Evolutionary conservation across 1,284 basidiomycete genomes (phyloP), one percentile per base, ranked within the genome.

Genomic region (Hemileia vastatrix): DNA sequence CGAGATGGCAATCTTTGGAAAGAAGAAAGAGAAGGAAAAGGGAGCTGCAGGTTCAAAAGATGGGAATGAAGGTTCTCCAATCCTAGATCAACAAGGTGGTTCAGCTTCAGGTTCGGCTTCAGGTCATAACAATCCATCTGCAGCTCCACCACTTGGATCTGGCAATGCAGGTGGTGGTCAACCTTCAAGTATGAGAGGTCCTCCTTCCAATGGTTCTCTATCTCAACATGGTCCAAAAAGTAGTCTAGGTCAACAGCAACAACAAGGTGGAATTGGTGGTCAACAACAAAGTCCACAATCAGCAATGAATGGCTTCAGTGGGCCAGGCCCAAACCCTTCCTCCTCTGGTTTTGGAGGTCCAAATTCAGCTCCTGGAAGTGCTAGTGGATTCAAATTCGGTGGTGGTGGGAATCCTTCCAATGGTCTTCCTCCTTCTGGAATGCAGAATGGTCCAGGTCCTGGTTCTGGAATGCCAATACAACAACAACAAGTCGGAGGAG

Each of bases 1-100:
- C 36, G 36, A 15, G 36, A 72, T 72, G 71, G 70, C 70, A 64
- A 72, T 72, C 70, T 72, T 72, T 58, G 71, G 71, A 64, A 72
- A 72, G 66, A 69, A 69, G 59, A 72, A 71, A 67, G 70, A 70
- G 57, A 71, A 72, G 62, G 66, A 68, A 55, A 67, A 65, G 58
- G 65, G 58, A 50, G 64, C 55, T 31, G 61, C 47, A 66, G 18
- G 21, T 60, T 66, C 59, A 68, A 70, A 15, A 45, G 40, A 21
- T 33, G 54, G 6, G 60, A 48, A 48, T 33, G 54, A 32, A 31
- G 40, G 43, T 44, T 45, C 36, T 51, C 40, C 48, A 59, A 63
- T 44, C 45, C 15, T 51, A 44, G n/a, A 33, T n/a, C 54, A 43
- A 24, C n/a, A 40, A 18, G 27, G 27, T 27, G 40, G 51, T 40